Percentiles rank a stretch among this genome's conserved stretches.
Conservation (phyloP, 129 eudicot genomes). For the Ambrosia trifida region DNA sequence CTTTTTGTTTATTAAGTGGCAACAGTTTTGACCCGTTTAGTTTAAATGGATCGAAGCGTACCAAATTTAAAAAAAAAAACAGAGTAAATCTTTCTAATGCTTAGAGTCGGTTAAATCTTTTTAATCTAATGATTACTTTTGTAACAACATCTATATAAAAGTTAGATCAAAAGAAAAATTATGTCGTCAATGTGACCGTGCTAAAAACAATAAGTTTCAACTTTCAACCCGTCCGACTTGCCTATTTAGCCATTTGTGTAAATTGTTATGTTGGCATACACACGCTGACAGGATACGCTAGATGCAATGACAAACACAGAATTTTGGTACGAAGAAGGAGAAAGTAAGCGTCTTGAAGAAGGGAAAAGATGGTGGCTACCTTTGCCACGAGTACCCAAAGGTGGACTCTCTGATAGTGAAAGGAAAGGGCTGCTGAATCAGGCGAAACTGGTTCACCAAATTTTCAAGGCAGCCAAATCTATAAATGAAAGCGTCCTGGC, state of each 20-base stretch:
- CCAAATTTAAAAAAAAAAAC: background rate
- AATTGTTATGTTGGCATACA: background rate
- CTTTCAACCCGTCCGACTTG: background rate
- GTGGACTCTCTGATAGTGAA: conserved; percentile 69
- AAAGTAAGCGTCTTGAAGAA: conserved; percentile 43
- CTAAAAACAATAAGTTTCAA: background rate
- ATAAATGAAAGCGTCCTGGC: conserved; percentile 73
- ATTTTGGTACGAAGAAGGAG: conserved; percentile 83
- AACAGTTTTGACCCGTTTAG: background rate
- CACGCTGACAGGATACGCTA: conserved; percentile 55
- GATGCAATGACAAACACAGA: conserved; percentile 76
- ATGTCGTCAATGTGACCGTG: background rate
- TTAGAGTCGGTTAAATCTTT: too few species aligned
- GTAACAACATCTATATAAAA: background rate
- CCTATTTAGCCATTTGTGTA: background rate
- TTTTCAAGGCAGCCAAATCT: conserved; percentile 90
- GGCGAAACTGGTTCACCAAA: conserved; percentile 71
- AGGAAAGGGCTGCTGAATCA: conserved; percentile 60
- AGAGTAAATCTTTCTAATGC: too few species aligned
- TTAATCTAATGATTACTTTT: background rate
- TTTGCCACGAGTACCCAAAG: conserved; percentile 63
- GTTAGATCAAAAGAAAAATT: background rate
- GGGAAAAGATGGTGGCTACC: conserved; percentile 85
- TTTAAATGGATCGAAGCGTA: background rate
- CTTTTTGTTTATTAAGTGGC: background rate